These are phyloP conservation scores for Babesia bovis DNA, from an alignment of 169 alveolate species.

Conservation along the genomic window DNA sequence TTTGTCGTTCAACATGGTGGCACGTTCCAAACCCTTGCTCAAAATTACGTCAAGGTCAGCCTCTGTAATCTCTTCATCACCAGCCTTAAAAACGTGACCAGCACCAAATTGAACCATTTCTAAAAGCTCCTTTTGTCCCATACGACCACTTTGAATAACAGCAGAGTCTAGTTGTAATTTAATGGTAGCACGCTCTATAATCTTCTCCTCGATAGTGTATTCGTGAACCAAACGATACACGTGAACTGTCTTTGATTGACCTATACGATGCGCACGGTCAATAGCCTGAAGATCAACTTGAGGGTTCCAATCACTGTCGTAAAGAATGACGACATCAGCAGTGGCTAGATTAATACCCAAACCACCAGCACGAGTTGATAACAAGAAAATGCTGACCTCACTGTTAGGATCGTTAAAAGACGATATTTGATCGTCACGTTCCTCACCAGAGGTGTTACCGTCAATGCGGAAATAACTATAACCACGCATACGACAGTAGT, in stretches of 20 bases:
- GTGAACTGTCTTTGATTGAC: slow-evolving; percentile 94
- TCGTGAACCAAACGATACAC: slow-evolving; percentile 94
- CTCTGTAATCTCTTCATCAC: slow-evolving; percentile 69
- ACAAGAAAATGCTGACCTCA: slow-evolving; percentile 88
- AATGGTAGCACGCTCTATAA: slow-evolving; percentile 93
- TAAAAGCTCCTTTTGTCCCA: slow-evolving; percentile 72
- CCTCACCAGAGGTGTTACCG: slow-evolving; percentile 95
- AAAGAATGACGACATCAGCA: slow-evolving; percentile 96
- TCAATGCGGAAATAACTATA: slow-evolving; percentile 93
- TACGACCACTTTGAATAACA: slow-evolving; percentile 94
- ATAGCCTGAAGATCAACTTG: slow-evolving; percentile 95
- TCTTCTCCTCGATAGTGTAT: slow-evolving; percentile 96
- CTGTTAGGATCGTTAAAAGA: slow-evolving; percentile 88
- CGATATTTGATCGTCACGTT: slow-evolving; percentile 89
- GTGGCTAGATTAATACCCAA: slow-evolving; percentile 95
- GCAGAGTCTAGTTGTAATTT: slow-evolving; percentile 95
- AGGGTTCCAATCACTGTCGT: slow-evolving; percentile 98
- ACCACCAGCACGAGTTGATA: slow-evolving; percentile 97
- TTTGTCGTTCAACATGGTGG: slow-evolving; percentile 67
- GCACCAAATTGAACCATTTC: slow-evolving; percentile 79
- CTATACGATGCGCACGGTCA: slow-evolving; percentile 98
- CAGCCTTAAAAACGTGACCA: slow-evolving; percentile 74
- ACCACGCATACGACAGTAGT: slow-evolving; percentile 90
- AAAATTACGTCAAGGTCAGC: slow-evolving; percentile 75
- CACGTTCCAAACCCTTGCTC: slow-evolving; percentile 74